Percentiles rank a stretch among this genome's conserved stretches.
Evolutionary conservation across 2,329 filamentous ascomycete species (phyloP).

Genomic region (Botrytis pseudocinerea): DNA sequence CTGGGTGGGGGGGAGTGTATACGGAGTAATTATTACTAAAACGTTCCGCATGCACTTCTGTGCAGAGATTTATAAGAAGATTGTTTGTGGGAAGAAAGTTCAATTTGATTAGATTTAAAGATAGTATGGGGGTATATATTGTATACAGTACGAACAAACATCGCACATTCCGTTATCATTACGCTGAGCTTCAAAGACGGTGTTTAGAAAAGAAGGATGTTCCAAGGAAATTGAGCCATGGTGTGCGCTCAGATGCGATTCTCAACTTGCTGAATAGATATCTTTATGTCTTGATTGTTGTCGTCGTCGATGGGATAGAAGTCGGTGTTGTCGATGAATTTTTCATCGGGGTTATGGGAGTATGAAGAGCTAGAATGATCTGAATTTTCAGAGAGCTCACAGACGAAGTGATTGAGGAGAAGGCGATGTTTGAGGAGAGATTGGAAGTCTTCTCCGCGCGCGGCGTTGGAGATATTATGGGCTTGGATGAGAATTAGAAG

Average conservation of each 20-base stretch:
- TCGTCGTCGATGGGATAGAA: not conserved
- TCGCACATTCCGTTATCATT: not conserved
- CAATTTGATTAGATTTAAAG: not conserved
- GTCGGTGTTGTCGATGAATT: not conserved
- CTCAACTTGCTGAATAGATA: not conserved
- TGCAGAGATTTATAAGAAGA: not conserved
- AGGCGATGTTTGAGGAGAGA: not conserved
- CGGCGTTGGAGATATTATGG: not conserved
- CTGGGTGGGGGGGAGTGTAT: no score
- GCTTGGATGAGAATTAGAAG: not conserved
- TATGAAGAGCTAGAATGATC: not conserved
- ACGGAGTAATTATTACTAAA: no score
- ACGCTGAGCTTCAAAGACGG: not conserved
- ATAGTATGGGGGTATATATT: not conserved
- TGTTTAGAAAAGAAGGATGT: not conserved
- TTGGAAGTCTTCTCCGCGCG: not conserved
- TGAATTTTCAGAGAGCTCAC: not conserved
- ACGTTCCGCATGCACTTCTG: no score
- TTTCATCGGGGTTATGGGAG: not conserved
- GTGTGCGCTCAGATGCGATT: not conserved
- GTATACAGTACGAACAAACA: not conserved
- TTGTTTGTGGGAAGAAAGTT: not conserved
- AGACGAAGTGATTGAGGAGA: not conserved
- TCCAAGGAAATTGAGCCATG: accelerated
- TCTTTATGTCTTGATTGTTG: not conserved